Percentiles rank a stretch among this genome's conserved stretches.
phyloP scores from a whole-genome alignment of 768 basidiomycete species.

The Russula ochroleuca region DNA sequence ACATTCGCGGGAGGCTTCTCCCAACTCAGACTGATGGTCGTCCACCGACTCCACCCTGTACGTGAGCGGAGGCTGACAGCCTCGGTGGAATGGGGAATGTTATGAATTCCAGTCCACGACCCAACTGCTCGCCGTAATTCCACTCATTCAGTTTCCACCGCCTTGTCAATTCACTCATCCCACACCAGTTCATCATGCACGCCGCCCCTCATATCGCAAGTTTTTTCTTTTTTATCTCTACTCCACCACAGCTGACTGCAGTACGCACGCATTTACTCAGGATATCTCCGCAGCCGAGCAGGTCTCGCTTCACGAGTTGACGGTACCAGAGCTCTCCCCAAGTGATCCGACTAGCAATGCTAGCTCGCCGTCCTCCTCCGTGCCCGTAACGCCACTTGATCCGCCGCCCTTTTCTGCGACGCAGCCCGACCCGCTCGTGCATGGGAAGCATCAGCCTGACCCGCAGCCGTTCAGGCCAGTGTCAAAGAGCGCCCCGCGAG shows the following conservation, averaged over 20 bases:
- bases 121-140: not conserved
- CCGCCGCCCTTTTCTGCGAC: not conserved
- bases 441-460: slow-evolving; percentile 21
- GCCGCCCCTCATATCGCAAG: slow-evolving; percentile 18
- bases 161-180: not conserved
- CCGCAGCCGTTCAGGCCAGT: slow-evolving; percentile 13
- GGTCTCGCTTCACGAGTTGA: slow-evolving; percentile 18
- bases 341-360: slow-evolving; percentile 9
- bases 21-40: no score
- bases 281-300: slow-evolving; percentile 22
- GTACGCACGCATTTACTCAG: not conserved
- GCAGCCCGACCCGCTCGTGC: slow-evolving; percentile 4
- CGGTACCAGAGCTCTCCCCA: slow-evolving; percentile 20
- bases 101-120: slow-evolving; percentile 6
- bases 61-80: not conserved
- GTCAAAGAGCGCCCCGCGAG: not conserved
- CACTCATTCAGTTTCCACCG: not conserved
- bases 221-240: not conserved
- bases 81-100: not conserved
- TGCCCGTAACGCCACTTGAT: slow-evolving; percentile 14
- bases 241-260: not conserved
- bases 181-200: slow-evolving; percentile 7
- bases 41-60: no score
- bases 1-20: no score
- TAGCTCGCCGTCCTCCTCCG: slow-evolving; percentile 17